These are phyloP conservation scores for Oropetium thomaeum DNA, from an alignment of 176 grass and related monocot species.

Conservation along the genomic window DNA sequence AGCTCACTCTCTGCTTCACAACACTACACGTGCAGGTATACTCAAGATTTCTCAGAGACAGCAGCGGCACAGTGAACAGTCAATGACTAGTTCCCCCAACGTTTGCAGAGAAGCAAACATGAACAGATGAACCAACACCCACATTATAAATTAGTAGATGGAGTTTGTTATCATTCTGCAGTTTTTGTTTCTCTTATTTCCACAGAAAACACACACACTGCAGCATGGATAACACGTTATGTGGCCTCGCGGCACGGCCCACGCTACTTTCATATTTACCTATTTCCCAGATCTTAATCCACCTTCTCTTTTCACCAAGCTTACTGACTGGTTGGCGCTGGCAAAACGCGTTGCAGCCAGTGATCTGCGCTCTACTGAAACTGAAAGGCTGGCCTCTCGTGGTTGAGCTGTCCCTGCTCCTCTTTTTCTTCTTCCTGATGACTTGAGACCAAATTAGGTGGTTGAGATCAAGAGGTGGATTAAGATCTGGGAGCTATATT, in stretches of 20 bases:
- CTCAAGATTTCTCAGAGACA: background rate
- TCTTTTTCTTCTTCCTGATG: background rate
- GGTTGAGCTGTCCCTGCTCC: constrained; percentile 34
- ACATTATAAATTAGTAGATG: too few relatives aligned
- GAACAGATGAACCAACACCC: too few relatives aligned
- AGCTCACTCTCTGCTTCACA: background rate
- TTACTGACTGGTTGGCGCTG: background rate
- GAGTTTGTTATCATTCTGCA: too few relatives aligned
- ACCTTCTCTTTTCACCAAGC: background rate
- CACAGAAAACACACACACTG: too few relatives aligned
- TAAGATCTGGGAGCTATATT: constrained; percentile 5
- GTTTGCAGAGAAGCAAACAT: background rate
- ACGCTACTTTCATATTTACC: too few relatives aligned
- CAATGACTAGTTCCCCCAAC: background rate
- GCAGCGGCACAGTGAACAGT: background rate
- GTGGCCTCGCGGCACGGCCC: too few relatives aligned
- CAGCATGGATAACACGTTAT: too few relatives aligned
- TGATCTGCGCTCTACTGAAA: background rate
- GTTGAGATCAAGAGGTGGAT: constrained; percentile 2
- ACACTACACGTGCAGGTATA: background rate
- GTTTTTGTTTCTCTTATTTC: too few relatives aligned
- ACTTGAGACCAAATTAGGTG: background rate
- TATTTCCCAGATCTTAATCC: too few relatives aligned
- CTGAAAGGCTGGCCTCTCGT: constrained; percentile 15
- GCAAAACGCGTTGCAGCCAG: background rate